Conservation (phyloP, 2,329 filamentous ascomycete genomes). For the Exutisphaerella laricina region DNA sequence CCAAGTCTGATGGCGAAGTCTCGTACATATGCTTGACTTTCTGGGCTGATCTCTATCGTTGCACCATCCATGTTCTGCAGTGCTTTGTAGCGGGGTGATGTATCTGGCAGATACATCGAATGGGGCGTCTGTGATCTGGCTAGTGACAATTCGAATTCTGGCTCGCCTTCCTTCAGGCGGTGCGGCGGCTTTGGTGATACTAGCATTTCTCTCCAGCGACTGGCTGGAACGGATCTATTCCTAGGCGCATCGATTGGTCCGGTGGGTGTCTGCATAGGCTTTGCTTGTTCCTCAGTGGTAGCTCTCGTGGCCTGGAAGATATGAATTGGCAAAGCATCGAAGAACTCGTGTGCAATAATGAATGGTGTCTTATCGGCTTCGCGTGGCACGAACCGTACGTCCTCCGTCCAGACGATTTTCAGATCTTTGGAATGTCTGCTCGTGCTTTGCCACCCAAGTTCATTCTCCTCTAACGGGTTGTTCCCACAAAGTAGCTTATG, state of each 20-base stretch:
- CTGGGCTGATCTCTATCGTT: slow-evolving; percentile 84
- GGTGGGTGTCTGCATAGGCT: slow-evolving; percentile 44
- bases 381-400: slow-evolving; percentile 73
- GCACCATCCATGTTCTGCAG: slow-evolving; percentile 64
- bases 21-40: slow-evolving; percentile 70
- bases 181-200: slow-evolving; percentile 57
- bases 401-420: slow-evolving; percentile 81
- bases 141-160: slow-evolving; percentile 83
- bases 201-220: slow-evolving; percentile 78
- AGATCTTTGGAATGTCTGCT: slow-evolving; percentile 69
- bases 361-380: slow-evolving; percentile 68
- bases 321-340: slow-evolving; percentile 94
- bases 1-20: slow-evolving; percentile 85
- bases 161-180: slow-evolving; percentile 47
- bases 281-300: slow-evolving; percentile 29
- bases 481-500: slow-evolving; percentile 75
- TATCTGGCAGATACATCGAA: slow-evolving; percentile 76
- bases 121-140: slow-evolving; percentile 72
- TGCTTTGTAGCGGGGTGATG: slow-evolving; percentile 70
- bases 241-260: slow-evolving; percentile 42
- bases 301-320: slow-evolving; percentile 71
- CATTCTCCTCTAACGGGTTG: slow-evolving; percentile 61
- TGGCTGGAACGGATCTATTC: slow-evolving; percentile 33
- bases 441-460: slow-evolving; percentile 66
- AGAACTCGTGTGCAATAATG: slow-evolving; percentile 96